Evolutionary conservation across 1,284 basidiomycete genomes (phyloP).

Genomic region (Rhodotorula glutinis): DNA sequence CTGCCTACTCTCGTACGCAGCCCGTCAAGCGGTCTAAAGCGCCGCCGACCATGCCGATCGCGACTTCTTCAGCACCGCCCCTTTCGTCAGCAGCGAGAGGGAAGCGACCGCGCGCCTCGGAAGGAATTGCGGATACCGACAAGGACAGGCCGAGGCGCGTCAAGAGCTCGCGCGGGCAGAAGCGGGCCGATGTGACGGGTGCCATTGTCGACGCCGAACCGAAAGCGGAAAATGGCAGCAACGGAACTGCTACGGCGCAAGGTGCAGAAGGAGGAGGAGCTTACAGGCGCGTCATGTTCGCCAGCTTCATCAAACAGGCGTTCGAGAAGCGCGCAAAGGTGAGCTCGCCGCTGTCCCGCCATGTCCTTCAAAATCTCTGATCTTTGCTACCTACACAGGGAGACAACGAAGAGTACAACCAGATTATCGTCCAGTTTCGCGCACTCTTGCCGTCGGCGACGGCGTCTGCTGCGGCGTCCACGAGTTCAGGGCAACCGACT

Average conservation of each 20-base stretch:
- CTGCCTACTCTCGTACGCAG: neutral
- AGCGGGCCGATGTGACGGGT: slow-evolving; percentile 4
- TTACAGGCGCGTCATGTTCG: slow-evolving; percentile 68
- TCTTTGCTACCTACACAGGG: slow-evolving; percentile 64
- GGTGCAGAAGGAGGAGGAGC: neutral
- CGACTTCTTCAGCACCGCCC: slow-evolving; percentile 1
- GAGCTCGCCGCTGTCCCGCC: slow-evolving; percentile 37
- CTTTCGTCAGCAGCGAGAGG: slow-evolving; percentile 1
- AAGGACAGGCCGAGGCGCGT: slow-evolving; percentile 11
- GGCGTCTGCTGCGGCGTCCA: slow-evolving; percentile 33
- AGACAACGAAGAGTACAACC: slow-evolving; percentile 53
- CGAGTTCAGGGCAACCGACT: slow-evolving; percentile 28
- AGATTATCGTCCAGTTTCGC: slow-evolving; percentile 56
- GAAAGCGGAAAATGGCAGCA: neutral
- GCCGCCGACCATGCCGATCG: slow-evolving; percentile 4
- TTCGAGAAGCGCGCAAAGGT: slow-evolving; percentile 70
- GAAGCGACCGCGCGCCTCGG: slow-evolving; percentile 10
- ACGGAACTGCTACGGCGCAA: neutral
- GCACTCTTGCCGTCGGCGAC: slow-evolving; percentile 42
- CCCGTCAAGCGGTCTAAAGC: slow-evolving; percentile 5
- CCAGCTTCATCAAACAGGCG: slow-evolving; percentile 77
- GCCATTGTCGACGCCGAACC: slow-evolving; percentile 4
- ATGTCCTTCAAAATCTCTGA: slow-evolving; percentile 21
- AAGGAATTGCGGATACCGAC: slow-evolving; percentile 11
- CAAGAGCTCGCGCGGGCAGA: slow-evolving; percentile 18